Conservation (phyloP, 768 basidiomycete species). For the Suillus paluster region DNA sequence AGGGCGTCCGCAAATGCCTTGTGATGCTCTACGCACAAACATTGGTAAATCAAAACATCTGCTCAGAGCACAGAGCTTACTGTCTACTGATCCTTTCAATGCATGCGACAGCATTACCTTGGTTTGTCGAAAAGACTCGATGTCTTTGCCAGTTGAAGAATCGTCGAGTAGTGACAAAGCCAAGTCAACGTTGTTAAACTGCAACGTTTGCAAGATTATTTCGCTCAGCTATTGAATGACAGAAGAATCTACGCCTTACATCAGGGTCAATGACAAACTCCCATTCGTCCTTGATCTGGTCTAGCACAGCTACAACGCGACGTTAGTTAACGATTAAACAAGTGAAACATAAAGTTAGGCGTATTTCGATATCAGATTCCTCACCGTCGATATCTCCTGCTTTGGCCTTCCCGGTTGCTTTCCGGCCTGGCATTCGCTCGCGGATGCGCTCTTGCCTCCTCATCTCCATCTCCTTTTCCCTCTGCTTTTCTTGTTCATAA, state of each 20-base stretch:
- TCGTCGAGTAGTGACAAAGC: conserved; percentile 88
- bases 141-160: conserved; percentile 70
- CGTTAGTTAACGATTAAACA: not conserved
- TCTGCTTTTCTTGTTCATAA: conserved; percentile 59
- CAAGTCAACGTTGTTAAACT: conserved; percentile 95
- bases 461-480: conserved; percentile 66
- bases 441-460: conserved; percentile 70
- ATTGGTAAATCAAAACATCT: conserved; percentile 1
- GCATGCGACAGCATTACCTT: conserved; percentile 80
- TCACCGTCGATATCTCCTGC: conserved; percentile 86
- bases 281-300: conserved; percentile 90
- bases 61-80: conserved; percentile 47
- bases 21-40: conserved; percentile 70
- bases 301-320: conserved; percentile 65
- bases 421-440: conserved; percentile 66
- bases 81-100: conserved; percentile 87
- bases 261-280: conserved; percentile 84
- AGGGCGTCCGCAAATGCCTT: conserved; percentile 94
- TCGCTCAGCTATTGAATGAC: conserved; percentile 6
- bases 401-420: conserved; percentile 55
- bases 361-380: conserved; percentile 25
- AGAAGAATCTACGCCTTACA: conserved; percentile 46
- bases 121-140: conserved; percentile 76
- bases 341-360: not conserved
- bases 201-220: conserved; percentile 15